phyloP scores from a whole-genome alignment of 768 basidiomycete genomes.

The Russula vinacea region DNA sequence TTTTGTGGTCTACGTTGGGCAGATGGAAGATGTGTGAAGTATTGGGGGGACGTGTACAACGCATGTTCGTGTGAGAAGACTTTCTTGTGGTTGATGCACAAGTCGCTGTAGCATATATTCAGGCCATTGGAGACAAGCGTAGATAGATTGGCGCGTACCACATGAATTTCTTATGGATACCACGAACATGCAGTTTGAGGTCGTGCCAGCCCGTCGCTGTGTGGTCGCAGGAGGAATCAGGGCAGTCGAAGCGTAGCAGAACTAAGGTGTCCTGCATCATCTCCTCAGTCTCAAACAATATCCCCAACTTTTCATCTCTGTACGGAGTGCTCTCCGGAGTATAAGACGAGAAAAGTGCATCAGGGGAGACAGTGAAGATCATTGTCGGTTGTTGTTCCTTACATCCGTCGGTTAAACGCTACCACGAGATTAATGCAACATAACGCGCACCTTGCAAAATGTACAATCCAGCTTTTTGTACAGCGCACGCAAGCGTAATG shows the following conservation, averaged over 20 bases:
- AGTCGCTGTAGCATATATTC: slow-evolving; percentile 49
- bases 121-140: not conserved
- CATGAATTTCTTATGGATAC: slow-evolving; percentile 69
- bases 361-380: slow-evolving; percentile 70
- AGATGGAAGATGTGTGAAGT: slow-evolving; percentile 76
- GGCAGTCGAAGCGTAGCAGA: slow-evolving; percentile 92
- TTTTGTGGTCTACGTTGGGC: slow-evolving; percentile 46
- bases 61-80: slow-evolving; percentile 95
- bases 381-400: slow-evolving; percentile 71
- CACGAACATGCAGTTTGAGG: slow-evolving; percentile 79
- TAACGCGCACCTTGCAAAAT: slow-evolving; percentile 80
- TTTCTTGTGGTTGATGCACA: slow-evolving; percentile 88
- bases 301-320: slow-evolving; percentile 69
- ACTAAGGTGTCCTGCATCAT: slow-evolving; percentile 95
- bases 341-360: slow-evolving; percentile 59
- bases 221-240: slow-evolving; percentile 77
- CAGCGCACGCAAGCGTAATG: slow-evolving; percentile 78
- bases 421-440: not conserved
- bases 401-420: slow-evolving; percentile 8
- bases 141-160: slow-evolving; percentile 55
- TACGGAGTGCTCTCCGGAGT: slow-evolving; percentile 52
- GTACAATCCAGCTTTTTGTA: slow-evolving; percentile 95
- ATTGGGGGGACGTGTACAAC: slow-evolving; percentile 63
- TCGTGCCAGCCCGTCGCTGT: slow-evolving; percentile 87
- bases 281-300: slow-evolving; percentile 84